Conservation (phyloP, 2,329 filamentous ascomycete species). For the Celoporthe dispersa region DNA sequence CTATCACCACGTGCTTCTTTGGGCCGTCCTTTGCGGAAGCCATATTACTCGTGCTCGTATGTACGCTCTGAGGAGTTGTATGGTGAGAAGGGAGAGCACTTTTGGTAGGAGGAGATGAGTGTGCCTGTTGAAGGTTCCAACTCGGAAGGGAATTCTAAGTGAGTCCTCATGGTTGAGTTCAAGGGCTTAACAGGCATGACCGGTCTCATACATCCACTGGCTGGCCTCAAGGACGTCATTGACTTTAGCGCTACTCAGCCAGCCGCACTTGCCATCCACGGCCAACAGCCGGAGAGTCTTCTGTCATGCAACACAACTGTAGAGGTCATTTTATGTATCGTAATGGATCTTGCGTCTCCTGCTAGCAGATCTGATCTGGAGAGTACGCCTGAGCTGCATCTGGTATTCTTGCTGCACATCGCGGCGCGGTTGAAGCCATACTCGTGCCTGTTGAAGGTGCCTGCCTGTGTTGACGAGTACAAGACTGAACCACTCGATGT, state of each 20-base stretch:
- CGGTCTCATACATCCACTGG: neutral
- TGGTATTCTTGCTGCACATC: neutral
- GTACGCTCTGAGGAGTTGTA: neutral
- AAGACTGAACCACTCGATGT: neutral
- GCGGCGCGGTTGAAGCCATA: neutral
- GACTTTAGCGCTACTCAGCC: conserved; percentile 16
- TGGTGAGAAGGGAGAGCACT: neutral
- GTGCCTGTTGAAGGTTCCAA: neutral
- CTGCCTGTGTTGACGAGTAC: neutral
- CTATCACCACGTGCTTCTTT: conserved; percentile 60
- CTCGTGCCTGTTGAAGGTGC: neutral
- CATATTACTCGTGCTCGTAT: neutral
- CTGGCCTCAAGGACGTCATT: conserved; percentile 19
- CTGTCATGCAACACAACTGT: neutral
- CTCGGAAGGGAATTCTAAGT: neutral
- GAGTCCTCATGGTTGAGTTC: neutral
- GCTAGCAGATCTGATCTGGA: neutral
- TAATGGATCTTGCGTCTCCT: neutral
- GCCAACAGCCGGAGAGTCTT: neutral
- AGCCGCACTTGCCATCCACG: neutral
- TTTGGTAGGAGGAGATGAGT: neutral
- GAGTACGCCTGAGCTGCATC: neutral
- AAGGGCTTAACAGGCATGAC: neutral
- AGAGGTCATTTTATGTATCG: neutral
- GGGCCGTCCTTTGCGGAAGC: conserved; percentile 25